Evolutionary conservation across 2,329 filamentous ascomycete species (phyloP).

Genomic region (Waltergamsia citrina): DNA sequence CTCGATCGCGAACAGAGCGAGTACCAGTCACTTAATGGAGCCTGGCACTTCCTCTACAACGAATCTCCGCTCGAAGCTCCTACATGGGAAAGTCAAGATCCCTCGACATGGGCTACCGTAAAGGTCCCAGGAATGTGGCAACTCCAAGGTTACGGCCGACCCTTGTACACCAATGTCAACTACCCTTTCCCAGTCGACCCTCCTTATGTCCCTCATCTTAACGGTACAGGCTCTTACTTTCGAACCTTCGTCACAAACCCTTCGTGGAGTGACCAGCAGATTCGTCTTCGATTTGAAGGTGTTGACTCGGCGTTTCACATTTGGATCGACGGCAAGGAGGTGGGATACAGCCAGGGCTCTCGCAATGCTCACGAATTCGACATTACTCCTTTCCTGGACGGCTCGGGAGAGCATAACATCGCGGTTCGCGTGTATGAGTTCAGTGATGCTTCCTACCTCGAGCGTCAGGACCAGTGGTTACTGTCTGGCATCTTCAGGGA

Average conservation of each 20-base stretch:
- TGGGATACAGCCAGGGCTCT: constrained; percentile 65
- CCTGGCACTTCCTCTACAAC: constrained; percentile 23
- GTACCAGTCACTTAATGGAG: constrained; percentile 31
- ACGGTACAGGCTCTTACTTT: constrained; percentile 55
- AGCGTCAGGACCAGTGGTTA: constrained; percentile 66
- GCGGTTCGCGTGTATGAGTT: constrained; percentile 63
- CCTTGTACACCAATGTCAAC: constrained; percentile 60
- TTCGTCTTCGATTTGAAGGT: constrained; percentile 64
- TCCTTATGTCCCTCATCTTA: constrained; percentile 54
- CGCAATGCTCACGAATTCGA: constrained; percentile 69
- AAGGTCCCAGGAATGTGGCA: constrained; percentile 61
- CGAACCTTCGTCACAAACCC: constrained; percentile 43
- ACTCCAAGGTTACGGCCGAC: constrained; percentile 50
- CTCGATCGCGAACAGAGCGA: constrained; percentile 24
- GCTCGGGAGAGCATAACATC: constrained; percentile 38
- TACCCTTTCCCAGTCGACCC: constrained; percentile 61
- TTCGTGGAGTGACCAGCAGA: constrained; percentile 37
- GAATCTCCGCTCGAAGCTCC: constrained; percentile 18
- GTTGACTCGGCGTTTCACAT: constrained; percentile 65
- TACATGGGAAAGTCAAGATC: constrained; percentile 7
- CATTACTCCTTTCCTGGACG: constrained; percentile 41
- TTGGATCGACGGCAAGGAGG: constrained; percentile 57
- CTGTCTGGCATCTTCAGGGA: constrained; percentile 60
- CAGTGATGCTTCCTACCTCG: constrained; percentile 63
- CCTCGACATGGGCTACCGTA: constrained; percentile 36